phyloP scores from a whole-genome alignment of 345 rosid species.

The Cardiospermum halicacabum region DNA sequence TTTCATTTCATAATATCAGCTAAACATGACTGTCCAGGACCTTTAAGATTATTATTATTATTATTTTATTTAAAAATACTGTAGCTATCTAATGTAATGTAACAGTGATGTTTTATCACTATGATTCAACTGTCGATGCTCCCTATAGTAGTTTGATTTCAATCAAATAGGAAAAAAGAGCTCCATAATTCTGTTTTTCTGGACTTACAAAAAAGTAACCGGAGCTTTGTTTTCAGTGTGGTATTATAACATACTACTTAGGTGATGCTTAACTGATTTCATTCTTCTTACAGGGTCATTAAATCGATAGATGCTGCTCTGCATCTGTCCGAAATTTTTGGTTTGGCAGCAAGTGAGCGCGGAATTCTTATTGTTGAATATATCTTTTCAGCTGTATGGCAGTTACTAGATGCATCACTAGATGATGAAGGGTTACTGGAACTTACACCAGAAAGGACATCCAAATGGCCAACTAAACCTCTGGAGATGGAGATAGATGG shows the following conservation, averaged over 20 bases:
- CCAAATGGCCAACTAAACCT: constrained; percentile 51
- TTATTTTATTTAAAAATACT: no score
- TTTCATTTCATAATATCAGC: no score
- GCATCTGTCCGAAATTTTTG: constrained; percentile 59
- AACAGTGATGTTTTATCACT: neutral
- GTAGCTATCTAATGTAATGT: no score
- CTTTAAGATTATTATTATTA: no score
- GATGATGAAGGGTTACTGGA: constrained; percentile 87
- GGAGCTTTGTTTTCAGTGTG: neutral
- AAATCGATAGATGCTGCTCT: constrained; percentile 64
- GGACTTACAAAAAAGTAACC: no score
- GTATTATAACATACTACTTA: neutral
- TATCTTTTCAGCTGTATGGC: constrained; percentile 67
- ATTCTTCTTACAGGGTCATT: constrained; percentile 55
- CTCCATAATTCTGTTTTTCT: no score
- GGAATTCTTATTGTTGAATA: constrained; percentile 62
- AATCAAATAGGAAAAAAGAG: no score
- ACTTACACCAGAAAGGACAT: constrained; percentile 47
- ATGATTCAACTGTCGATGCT: no score
- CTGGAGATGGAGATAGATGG: constrained; percentile 73
- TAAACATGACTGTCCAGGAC: no score
- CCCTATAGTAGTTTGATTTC: no score
- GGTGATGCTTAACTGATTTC: neutral
- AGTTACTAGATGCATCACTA: constrained; percentile 77
- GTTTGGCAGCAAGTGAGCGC: constrained; percentile 53